These are phyloP conservation scores for Striga asiatica DNA, from an alignment of 257 asterid genomes.

Conservation along the genomic window DNA sequence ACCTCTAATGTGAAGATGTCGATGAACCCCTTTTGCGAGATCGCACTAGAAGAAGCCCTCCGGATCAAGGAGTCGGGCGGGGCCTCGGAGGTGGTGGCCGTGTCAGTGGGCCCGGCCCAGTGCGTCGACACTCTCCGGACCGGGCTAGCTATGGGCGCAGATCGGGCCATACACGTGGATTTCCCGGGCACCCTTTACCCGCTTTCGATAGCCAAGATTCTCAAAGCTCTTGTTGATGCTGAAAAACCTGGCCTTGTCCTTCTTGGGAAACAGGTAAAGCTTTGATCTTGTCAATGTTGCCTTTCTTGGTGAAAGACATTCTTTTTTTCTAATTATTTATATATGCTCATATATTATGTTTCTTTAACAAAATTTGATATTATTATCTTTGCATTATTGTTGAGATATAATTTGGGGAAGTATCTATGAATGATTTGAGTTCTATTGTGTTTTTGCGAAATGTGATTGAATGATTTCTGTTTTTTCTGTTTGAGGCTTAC, in stretches of 20 bases:
- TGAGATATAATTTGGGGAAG: background rate
- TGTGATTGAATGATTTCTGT: background rate
- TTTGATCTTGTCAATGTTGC: background rate
- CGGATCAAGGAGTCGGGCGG: conserved; percentile 74
- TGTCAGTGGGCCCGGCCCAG: conserved; percentile 68
- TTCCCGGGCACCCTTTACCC: conserved; percentile 54
- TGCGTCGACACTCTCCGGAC: conserved; percentile 80
- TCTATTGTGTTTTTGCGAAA: background rate
- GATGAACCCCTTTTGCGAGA: conserved; percentile 97
- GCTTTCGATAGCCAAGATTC: conserved; percentile 79
- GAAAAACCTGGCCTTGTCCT: conserved; percentile 80
- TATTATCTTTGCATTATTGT: too few relatives aligned
- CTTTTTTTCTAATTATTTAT: too few relatives aligned
- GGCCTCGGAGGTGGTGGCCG: conserved; percentile 89
- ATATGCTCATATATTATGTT: too few relatives aligned
- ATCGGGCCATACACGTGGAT: conserved; percentile 87
- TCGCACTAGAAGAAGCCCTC: conserved; percentile 86
- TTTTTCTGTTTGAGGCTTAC: background rate
- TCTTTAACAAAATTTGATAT: too few relatives aligned
- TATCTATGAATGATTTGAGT: background rate
- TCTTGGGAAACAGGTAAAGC: conserved; percentile 80
- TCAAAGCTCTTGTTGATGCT: conserved; percentile 63
- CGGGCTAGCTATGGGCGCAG: conserved; percentile 99
- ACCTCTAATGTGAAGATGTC: conserved; percentile 91
- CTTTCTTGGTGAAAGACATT: too few relatives aligned